These are phyloP conservation scores for Zygnema circumcarinatum DNA, from an alignment of 139 green algal genomes.

Conservation along the genomic window DNA sequence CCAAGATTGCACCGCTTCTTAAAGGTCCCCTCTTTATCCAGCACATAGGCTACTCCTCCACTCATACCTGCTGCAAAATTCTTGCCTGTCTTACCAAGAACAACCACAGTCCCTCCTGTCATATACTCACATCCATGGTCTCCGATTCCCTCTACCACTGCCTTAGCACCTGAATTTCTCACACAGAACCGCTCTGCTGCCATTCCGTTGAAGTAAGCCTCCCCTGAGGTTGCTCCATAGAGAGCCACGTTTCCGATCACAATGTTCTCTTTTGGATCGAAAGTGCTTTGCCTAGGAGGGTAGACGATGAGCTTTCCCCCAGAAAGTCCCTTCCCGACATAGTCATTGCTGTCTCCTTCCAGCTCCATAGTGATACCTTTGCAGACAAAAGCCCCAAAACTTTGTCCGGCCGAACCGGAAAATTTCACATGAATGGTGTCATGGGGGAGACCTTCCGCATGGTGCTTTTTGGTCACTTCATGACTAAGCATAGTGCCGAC, in stretches of 20 bases:
- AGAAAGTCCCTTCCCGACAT: constrained; percentile 89
- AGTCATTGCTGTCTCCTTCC: constrained; percentile 94
- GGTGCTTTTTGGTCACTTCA: constrained; percentile 57
- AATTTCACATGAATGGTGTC: constrained; percentile 91
- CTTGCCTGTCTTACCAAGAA: constrained; percentile 86
- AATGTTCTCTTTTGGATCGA: constrained; percentile 85
- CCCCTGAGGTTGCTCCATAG: constrained; percentile 86
- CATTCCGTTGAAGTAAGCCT: constrained; percentile 89
- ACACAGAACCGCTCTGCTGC: constrained; percentile 82
- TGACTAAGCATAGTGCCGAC: constrained; percentile 90
- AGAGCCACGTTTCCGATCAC: constrained; percentile 94
- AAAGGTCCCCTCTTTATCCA: constrained; percentile 79
- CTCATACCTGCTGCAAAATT: constrained; percentile 97
- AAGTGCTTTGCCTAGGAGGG: constrained; percentile 65
- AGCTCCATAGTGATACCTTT: constrained; percentile 85
- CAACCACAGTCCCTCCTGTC: constrained; percentile 87
- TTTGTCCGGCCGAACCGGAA: constrained; percentile 87
- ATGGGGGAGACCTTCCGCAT: constrained; percentile 75
- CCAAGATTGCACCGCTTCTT: constrained; percentile 69
- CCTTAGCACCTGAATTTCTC: constrained; percentile 74
- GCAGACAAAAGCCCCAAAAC: constrained; percentile 83
- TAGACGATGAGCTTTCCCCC: constrained; percentile 58
- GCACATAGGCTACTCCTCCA: constrained; percentile 89
- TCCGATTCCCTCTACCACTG: constrained; percentile 91
- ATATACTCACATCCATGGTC: constrained; percentile 98